phyloP scores from a whole-genome alignment of 148 eudicot species.

The Diospyros kaki region DNA sequence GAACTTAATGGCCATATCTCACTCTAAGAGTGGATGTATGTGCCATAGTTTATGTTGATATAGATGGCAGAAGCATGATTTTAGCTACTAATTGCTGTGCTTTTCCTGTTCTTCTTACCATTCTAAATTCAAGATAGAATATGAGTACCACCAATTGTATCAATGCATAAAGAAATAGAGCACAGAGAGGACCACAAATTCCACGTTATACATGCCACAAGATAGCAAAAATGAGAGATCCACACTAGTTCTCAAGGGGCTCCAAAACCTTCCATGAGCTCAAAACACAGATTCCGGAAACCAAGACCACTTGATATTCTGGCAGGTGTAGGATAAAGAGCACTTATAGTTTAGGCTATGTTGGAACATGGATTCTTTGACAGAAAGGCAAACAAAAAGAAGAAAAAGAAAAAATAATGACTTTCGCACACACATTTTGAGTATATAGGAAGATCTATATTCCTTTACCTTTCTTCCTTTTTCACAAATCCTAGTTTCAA shows the following conservation, averaged over 20 bases:
- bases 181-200: no score
- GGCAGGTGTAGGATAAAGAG: background rate
- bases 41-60: no score
- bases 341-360: background rate
- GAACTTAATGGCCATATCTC: background rate
- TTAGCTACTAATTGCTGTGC: background rate
- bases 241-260: background rate
- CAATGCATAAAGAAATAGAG: background rate
- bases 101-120: background rate
- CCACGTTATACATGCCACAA: background rate
- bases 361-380: no score
- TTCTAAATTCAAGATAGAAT: background rate
- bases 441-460: no score
- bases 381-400: no score
- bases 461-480: no score
- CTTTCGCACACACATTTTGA: no score
- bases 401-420: no score
- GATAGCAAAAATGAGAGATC: background rate
- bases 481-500: no score
- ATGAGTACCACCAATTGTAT: background rate
- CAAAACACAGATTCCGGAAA: background rate
- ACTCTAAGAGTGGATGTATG: background rate
- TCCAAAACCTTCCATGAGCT: background rate
- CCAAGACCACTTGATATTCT: background rate
- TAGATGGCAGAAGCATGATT: background rate